Evolutionary conservation across 75 land plant species (phyloP).

Genomic region (Selaginella tamariscina): DNA sequence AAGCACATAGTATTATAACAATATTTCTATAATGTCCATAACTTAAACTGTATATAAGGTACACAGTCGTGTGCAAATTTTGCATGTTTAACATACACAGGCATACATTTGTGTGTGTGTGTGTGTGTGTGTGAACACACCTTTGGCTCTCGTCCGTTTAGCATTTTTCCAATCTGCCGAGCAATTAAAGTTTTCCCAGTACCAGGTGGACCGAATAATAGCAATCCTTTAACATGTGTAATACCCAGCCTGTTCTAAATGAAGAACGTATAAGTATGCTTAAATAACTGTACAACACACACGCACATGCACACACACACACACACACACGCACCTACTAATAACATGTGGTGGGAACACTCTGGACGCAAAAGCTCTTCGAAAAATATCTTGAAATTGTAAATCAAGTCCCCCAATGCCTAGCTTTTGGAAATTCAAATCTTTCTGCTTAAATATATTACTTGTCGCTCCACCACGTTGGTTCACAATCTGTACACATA

Average conservation of each 20-base stretch:
- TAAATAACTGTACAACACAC: too few species aligned
- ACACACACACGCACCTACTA: slow-evolving; percentile 59
- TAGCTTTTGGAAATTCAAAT: slow-evolving; percentile 73
- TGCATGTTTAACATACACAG: too few species aligned
- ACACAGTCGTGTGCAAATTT: too few species aligned
- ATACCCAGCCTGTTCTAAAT: slow-evolving; percentile 77
- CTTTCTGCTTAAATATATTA: slow-evolving; percentile 79
- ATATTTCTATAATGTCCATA: too few species aligned
- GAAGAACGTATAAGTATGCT: neutral
- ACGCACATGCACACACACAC: too few species aligned
- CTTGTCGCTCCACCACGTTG: slow-evolving; percentile 80
- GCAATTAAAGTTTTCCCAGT: slow-evolving; percentile 99
- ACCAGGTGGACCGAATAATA: slow-evolving; percentile 96
- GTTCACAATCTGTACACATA: slow-evolving; percentile 54
- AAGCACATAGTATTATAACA: too few species aligned
- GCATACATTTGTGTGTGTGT: too few species aligned
- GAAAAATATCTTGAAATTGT: slow-evolving; percentile 88
- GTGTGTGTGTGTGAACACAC: too few species aligned
- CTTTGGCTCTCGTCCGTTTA: slow-evolving; percentile 97
- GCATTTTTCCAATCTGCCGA: slow-evolving; percentile 94
- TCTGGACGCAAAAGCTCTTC: slow-evolving; percentile 98
- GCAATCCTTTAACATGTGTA: slow-evolving; percentile 92
- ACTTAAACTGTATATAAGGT: too few species aligned
- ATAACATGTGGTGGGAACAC: slow-evolving; percentile 94
- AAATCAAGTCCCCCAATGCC: slow-evolving; percentile 90